A percentile compares a stretch with the other conserved stretches of the same genome.
Evolutionary conservation across 257 asterid species (phyloP).

Genomic region (Cynanchum wilfordii): DNA sequence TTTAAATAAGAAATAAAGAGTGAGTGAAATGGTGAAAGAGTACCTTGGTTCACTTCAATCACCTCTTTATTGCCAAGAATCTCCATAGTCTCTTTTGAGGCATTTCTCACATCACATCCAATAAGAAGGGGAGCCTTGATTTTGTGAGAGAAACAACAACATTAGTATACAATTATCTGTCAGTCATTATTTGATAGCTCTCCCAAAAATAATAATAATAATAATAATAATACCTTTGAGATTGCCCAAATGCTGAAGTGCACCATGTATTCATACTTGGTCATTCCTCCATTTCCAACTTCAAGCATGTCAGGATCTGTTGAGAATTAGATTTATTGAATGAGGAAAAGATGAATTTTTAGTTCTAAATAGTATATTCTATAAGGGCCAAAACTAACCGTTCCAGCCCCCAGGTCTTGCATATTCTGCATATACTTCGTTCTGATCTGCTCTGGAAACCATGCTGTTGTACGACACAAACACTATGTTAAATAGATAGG

Average conservation of each 20-base stretch:
- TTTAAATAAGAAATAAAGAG: too few species aligned
- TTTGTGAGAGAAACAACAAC: background rate
- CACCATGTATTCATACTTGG: slow-evolving; percentile 63
- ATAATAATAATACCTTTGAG: slow-evolving; percentile 49
- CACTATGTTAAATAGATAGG: background rate
- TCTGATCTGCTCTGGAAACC: slow-evolving; percentile 84
- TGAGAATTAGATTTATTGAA: background rate
- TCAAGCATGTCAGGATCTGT: slow-evolving; percentile 98
- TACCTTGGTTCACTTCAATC: slow-evolving; percentile 79
- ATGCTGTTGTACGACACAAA: slow-evolving; percentile 28
- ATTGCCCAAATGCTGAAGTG: slow-evolving; percentile 93
- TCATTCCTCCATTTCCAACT: slow-evolving; percentile 97
- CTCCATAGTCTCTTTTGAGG: slow-evolving; percentile 43
- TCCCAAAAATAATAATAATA: background rate
- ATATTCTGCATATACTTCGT: slow-evolving; percentile 74
- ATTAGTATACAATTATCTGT: background rate
- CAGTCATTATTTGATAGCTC: background rate
- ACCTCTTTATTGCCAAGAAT: slow-evolving; percentile 68
- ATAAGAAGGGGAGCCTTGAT: slow-evolving; percentile 79
- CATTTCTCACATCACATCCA: slow-evolving; percentile 79
- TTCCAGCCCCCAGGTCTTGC: slow-evolving; percentile 98
- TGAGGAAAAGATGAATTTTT: background rate
- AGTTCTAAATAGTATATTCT: background rate
- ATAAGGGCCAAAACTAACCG: slow-evolving; percentile 40
- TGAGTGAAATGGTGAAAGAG: too few species aligned